Base-by-base conservation (phyloP, 2,329 filamentous ascomycete genomes). In the Fusarium sp. region DNA sequence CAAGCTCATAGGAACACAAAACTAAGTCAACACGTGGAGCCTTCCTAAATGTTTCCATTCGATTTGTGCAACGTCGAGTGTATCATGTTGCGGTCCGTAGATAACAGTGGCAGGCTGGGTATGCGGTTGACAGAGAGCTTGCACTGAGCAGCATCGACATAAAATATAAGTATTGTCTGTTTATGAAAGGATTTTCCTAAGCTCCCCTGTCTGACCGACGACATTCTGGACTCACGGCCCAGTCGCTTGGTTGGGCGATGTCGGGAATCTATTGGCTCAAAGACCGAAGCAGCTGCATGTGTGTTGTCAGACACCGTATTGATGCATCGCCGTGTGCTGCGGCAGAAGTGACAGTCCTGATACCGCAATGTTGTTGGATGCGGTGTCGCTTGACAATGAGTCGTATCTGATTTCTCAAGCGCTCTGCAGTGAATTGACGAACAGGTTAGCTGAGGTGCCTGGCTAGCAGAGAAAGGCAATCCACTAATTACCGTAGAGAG, bases 1-100 rank as follows among this genome's bases (percentile, higher is more conserved):
- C 64, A 72, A 68, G 57, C 60, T 65, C 57, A 30, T 67, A 68
- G 72, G 69, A 61, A 65, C 65, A 70, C 67, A 74, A 62, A 74
- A 56, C 57, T 61, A 70, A 70, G 61, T 65, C 72, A 73, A 74
- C 74, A 76, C 74, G 74, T 76, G 74, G 74, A 75, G 70, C 65
- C 57, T 69, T 72, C 59, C 67, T 71, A 58, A 64, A 63, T 71
- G 65, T 61, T 75, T 74, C 65, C 54, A 74, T 67, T 70, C 55
- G 59, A 61, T 71, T 67, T 74, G 74, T 75, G 72, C 57, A 49
- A 76, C 73, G 27, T 41, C 37, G 60, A 69, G 54, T 59, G 65
- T 70, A 57, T 57, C 46, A 61, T 61, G 53, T 51, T 67, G 57
- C 40, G 40, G 32, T 59, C 61, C 46, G 56, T 53, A 61, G 16